A percentile compares a stretch with the other conserved stretches of the same genome.
Conservation (phyloP, 1,284 basidiomycete genomes). For the Malassezia pachydermatis region DNA sequence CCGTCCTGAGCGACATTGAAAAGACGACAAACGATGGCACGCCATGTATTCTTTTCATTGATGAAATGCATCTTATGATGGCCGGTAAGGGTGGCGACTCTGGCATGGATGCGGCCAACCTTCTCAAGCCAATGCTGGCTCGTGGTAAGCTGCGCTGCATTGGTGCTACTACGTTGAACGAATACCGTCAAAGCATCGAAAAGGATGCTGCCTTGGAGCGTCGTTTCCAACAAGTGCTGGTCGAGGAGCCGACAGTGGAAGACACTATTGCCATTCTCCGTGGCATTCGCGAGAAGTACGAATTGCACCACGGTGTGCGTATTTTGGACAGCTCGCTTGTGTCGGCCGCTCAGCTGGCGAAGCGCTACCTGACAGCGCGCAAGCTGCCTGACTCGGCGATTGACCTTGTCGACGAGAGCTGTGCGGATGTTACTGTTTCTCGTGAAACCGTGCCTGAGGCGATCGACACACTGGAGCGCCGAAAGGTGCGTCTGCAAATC, state of each 20-base stretch:
- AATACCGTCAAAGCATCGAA: conserved; percentile 92
- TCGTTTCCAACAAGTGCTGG: conserved; percentile 77
- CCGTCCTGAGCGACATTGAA: conserved; percentile 80
- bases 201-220: conserved; percentile 77
- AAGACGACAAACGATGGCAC: conserved; percentile 73
- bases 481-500: conserved; percentile 83
- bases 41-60: conserved; percentile 85
- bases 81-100: conserved; percentile 36
- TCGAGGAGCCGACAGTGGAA: conserved; percentile 80
- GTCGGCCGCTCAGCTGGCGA: conserved; percentile 78
- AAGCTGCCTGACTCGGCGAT: conserved; percentile 48
- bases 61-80: conserved; percentile 57
- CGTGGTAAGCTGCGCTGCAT: conserved; percentile 82
- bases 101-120: conserved; percentile 45
- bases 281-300: conserved; percentile 70
- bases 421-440: conserved; percentile 52
- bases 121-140: conserved; percentile 52
- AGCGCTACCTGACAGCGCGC: conserved; percentile 65
- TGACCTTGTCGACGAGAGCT: conserved; percentile 48
- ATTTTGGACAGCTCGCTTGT: conserved; percentile 86
- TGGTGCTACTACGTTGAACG: conserved; percentile 83
- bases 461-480: conserved; percentile 85
- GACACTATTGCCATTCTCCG: conserved; percentile 89
- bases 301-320: conserved; percentile 55
- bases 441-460: conserved; percentile 89